phyloP scores from a whole-genome alignment of 108 stramenopile genomes.

The Bacterosira constricta region DNA sequence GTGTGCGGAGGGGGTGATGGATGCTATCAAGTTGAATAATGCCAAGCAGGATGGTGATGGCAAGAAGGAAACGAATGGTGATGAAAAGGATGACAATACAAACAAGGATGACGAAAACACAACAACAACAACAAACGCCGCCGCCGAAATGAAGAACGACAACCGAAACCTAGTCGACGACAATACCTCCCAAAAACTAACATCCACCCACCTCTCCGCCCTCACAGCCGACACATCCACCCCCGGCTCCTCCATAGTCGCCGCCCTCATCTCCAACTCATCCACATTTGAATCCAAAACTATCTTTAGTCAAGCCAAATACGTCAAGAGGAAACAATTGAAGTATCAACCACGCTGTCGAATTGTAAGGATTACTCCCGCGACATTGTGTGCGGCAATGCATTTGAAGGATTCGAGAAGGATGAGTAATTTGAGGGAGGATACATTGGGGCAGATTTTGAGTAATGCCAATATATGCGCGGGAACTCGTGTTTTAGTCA shows the following conservation, averaged over 20 bases:
- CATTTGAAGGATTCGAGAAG: slow-evolving; percentile 64
- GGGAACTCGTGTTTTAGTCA: slow-evolving; percentile 75
- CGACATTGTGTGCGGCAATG: slow-evolving; percentile 66
- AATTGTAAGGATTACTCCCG: slow-evolving; percentile 68
- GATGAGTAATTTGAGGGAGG: slow-evolving; percentile 75
- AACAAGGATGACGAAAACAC: slow-evolving; percentile 25
- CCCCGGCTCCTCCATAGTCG: slow-evolving; percentile 68
- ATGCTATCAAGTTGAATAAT: not conserved
- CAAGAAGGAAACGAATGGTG: not conserved
- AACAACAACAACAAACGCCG: slow-evolving; percentile 15
- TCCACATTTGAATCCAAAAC: slow-evolving; percentile 84
- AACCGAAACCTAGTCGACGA: slow-evolving; percentile 82
- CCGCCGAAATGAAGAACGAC: slow-evolving; percentile 39
- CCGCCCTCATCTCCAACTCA: slow-evolving; percentile 77
- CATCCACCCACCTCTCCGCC: slow-evolving; percentile 40
- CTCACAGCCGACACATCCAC: slow-evolving; percentile 48
- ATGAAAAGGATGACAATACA: slow-evolving; percentile 24
- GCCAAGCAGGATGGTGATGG: not conserved
- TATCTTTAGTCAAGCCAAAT: slow-evolving; percentile 86
- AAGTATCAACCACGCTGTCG: slow-evolving; percentile 88
- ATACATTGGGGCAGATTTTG: slow-evolving; percentile 82
- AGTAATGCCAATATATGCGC: slow-evolving; percentile 82
- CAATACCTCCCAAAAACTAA: slow-evolving; percentile 72
- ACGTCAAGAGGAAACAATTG: slow-evolving; percentile 72
- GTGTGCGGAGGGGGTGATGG: not conserved